Conservation (phyloP, 257 asterid genomes). For the Scutellaria minor region DNA sequence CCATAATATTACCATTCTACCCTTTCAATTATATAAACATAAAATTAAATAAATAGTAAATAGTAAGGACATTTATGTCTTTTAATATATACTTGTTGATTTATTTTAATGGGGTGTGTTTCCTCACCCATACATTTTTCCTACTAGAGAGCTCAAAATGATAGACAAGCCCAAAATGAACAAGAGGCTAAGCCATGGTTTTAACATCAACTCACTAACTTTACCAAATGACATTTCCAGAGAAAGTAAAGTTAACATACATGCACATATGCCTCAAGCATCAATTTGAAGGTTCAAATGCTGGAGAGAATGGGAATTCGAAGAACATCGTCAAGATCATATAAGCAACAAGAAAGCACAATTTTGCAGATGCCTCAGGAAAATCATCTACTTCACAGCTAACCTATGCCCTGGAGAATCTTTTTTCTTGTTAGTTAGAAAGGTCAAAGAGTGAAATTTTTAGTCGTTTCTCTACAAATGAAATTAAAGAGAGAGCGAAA, state of each 20-base stretch:
- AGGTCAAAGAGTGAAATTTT: conserved; percentile 4
- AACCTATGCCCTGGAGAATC: conserved; percentile 1
- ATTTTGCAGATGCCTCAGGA: conserved; percentile 16
- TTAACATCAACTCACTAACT: background rate
- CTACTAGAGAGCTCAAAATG: too few species aligned
- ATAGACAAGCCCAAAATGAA: too few species aligned
- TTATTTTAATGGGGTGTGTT: too few species aligned
- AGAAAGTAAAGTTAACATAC: background rate
- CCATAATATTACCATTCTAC: too few species aligned
- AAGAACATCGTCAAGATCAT: background rate
- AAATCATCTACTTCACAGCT: conserved; percentile 22
- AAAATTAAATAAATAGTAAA: too few species aligned
- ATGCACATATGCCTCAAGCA: background rate
- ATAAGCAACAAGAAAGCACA: conserved; percentile 15
- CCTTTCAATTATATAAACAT: too few species aligned
- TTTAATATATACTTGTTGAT: too few species aligned
- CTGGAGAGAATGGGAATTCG: background rate
- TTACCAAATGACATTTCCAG: background rate
- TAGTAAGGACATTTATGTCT: too few species aligned
- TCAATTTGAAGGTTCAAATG: background rate
- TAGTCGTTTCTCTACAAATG: conserved; percentile 32
- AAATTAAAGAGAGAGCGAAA: conserved; percentile 11
- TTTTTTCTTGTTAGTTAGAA: conserved; percentile 19
- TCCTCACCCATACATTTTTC: too few species aligned
- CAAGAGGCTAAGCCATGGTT: too few species aligned